Conservation (phyloP, 2,329 filamentous ascomycete genomes). For the Clonostachys chloroleuca region DNA sequence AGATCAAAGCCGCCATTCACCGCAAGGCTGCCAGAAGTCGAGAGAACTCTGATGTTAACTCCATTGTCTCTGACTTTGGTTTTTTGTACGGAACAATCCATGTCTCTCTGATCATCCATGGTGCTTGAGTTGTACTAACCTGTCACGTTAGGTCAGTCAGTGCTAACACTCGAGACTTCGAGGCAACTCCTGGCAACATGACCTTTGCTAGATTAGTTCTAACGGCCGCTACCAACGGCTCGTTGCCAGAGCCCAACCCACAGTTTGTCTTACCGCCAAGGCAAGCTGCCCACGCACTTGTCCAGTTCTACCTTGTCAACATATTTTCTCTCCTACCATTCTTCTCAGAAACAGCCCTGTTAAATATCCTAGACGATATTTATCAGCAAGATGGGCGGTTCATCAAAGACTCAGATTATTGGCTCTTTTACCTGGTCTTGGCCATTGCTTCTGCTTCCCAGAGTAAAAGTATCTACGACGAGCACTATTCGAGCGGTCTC, state of each 20-base stretch:
- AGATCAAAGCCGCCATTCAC: slow-evolving; percentile 58
- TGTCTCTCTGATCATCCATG: neutral
- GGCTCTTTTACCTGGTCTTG: slow-evolving; percentile 84
- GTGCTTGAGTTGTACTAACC: neutral
- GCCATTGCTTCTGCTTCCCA: slow-evolving; percentile 75
- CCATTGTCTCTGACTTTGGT: slow-evolving; percentile 89
- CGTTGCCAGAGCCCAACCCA: slow-evolving; percentile 58
- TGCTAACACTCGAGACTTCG: slow-evolving; percentile 90
- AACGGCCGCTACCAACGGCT: slow-evolving; percentile 73
- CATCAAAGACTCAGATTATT: slow-evolving; percentile 69
- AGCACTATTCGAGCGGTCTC: slow-evolving; percentile 53
- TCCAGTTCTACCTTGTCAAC: slow-evolving; percentile 82
- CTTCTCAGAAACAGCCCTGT: slow-evolving; percentile 75
- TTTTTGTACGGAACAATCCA: slow-evolving; percentile 59
- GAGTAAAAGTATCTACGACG: slow-evolving; percentile 64
- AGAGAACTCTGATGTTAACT: slow-evolving; percentile 85
- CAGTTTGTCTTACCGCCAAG: slow-evolving; percentile 63
- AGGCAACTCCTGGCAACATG: slow-evolving; percentile 82
- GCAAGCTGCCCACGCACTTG: slow-evolving; percentile 60
- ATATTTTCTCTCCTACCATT: slow-evolving; percentile 77
- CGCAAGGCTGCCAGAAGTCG: slow-evolving; percentile 59
- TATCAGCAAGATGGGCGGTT: slow-evolving; percentile 66
- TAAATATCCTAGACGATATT: slow-evolving; percentile 74
- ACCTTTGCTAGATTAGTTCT: slow-evolving; percentile 87
- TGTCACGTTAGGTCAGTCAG: slow-evolving; percentile 69